Percentiles rank a stretch among this genome's conserved stretches.
These are phyloP conservation scores for Tarenaya hassleriana DNA, from an alignment of 345 rosid genomes.

Conservation along the genomic window DNA sequence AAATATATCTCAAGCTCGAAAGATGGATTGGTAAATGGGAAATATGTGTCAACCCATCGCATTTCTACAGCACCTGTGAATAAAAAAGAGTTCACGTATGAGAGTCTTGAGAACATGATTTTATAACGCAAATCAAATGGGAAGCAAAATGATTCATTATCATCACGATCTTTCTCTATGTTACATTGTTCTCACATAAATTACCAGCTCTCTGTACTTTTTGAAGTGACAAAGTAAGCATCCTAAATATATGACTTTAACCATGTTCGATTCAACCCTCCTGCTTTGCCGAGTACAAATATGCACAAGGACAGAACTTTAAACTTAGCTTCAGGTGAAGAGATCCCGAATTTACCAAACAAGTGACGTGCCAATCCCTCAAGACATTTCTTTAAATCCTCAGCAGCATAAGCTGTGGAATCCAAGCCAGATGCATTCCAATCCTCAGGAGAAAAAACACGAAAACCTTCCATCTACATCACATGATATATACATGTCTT, in stretches of 20 bases:
- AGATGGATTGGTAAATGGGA: conserved; percentile 92
- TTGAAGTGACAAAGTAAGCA: not conserved
- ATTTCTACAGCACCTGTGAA: conserved; percentile 87
- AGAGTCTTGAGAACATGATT: not conserved
- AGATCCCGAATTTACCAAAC: conserved; percentile 49
- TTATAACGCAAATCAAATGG: too few relatives aligned
- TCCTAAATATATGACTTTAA: not conserved
- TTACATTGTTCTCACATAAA: not conserved
- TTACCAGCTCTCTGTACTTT: not conserved
- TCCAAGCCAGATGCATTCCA: conserved; percentile 69
- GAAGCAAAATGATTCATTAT: too few relatives aligned
- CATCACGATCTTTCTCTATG: not conserved
- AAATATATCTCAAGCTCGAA: conserved; percentile 96
- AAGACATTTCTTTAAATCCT: conserved; percentile 86
- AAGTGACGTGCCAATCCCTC: conserved; percentile 91
- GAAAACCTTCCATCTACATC: conserved; percentile 89
- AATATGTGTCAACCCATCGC: conserved; percentile 92
- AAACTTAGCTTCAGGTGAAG: not conserved
- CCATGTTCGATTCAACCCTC: too few relatives aligned
- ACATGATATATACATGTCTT: not conserved
- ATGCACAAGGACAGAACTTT: not conserved
- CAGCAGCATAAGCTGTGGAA: conserved; percentile 69
- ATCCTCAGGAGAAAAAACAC: conserved; percentile 72
- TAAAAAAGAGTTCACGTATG: not conserved
- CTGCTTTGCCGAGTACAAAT: too few relatives aligned